A percentile compares a stretch with the other conserved stretches of the same genome.
Evolutionary conservation across 805 yeast genomes (phyloP).

Genomic region (Blastobotrys attinorum): DNA sequence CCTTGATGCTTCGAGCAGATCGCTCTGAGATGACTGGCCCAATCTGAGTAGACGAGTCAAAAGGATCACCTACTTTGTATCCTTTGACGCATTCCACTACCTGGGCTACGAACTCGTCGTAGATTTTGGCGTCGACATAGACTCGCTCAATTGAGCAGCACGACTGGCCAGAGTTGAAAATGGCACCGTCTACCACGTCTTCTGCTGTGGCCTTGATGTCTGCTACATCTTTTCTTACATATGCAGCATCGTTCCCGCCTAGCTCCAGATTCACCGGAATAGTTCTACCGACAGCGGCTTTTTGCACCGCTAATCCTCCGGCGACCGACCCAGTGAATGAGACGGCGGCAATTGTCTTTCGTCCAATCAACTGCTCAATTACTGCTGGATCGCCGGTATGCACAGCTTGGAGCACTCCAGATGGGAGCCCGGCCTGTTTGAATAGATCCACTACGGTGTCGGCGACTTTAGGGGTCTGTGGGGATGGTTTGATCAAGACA

Average conservation of each 20-base stretch:
- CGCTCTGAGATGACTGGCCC: slow-evolving; percentile 51
- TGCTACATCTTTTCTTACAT: slow-evolving; percentile 69
- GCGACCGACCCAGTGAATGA: slow-evolving; percentile 89
- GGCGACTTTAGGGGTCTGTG: slow-evolving; percentile 79
- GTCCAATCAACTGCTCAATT: slow-evolving; percentile 59
- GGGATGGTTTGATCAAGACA: slow-evolving; percentile 78
- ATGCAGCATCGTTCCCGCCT: slow-evolving; percentile 88
- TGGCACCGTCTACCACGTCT: slow-evolving; percentile 65
- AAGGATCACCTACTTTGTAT: slow-evolving; percentile 73
- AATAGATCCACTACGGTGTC: slow-evolving; percentile 56
- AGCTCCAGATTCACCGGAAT: slow-evolving; percentile 80
- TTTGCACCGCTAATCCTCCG: slow-evolving; percentile 60
- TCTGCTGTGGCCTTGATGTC: slow-evolving; percentile 58
- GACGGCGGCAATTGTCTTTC: slow-evolving; percentile 64
- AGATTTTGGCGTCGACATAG: slow-evolving; percentile 66
- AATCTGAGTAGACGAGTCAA: slow-evolving; percentile 59
- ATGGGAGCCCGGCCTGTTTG: slow-evolving; percentile 73
- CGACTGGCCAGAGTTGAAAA: slow-evolving; percentile 86
- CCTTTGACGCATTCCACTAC: slow-evolving; percentile 41
- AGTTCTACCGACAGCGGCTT: slow-evolving; percentile 64
- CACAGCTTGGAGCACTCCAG: slow-evolving; percentile 72
- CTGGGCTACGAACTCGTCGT: slow-evolving; percentile 55
- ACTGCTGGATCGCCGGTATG: slow-evolving; percentile 66
- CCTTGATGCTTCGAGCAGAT: slow-evolving; percentile 41
- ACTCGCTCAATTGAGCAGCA: slow-evolving; percentile 91